phyloP scores from a whole-genome alignment of 306 rosid genomes.

The Cucurbita maxima region DNA sequence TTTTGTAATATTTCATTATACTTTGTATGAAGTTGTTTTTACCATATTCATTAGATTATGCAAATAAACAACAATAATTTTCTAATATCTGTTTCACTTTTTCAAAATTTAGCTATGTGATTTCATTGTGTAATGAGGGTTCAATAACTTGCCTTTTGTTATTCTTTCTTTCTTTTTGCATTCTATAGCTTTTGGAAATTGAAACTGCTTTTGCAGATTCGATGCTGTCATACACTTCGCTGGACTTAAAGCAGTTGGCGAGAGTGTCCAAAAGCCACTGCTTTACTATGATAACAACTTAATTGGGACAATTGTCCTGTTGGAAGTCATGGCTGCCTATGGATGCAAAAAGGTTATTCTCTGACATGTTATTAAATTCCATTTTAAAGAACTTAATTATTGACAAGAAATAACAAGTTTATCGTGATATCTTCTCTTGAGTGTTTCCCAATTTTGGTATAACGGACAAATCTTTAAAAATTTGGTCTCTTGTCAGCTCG shows the following conservation, averaged over 20 bases:
- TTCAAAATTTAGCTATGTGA: background rate
- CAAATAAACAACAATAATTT: background rate
- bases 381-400: background rate
- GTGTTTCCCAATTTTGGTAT: background rate
- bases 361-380: background rate
- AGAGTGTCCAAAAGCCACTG: constrained; percentile 88
- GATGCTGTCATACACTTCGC: constrained; percentile 97
- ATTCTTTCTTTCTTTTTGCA: background rate
- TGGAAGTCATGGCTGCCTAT: constrained; percentile 96
- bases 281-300: constrained; percentile 71
- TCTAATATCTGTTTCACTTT: background rate
- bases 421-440: background rate
- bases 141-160: background rate
- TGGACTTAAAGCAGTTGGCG: constrained; percentile 95
- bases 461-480: background rate
- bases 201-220: constrained; percentile 38
- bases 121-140: background rate
- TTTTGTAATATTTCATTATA: background rate
- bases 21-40: background rate
- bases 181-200: background rate
- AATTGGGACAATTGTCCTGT: constrained; percentile 72
- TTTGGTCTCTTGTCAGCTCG: constrained; percentile 49
- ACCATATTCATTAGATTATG: background rate
- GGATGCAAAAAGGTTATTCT: constrained; percentile 79
- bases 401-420: background rate